phyloP scores from a whole-genome alignment of 768 basidiomycete species.

The Termitomyces sp. region DNA sequence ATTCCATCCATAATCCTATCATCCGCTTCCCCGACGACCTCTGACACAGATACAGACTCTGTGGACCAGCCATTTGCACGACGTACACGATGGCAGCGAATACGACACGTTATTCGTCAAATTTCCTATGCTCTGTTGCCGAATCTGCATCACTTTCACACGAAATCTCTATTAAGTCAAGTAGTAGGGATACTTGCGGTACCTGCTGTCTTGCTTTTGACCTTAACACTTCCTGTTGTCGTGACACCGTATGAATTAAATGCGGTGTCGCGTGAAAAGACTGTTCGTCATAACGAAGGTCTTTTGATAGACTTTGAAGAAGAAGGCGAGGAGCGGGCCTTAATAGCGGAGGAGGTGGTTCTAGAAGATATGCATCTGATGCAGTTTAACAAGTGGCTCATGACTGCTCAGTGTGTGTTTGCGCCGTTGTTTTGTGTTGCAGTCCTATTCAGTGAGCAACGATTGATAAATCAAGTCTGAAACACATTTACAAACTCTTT shows the following conservation, averaged over 20 bases:
- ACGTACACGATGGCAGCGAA: conserved; percentile 37
- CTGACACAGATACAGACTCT: conserved; percentile 39
- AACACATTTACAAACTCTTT: conserved; percentile 3
- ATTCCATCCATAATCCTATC: conserved; percentile 58
- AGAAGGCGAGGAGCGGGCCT: conserved; percentile 62
- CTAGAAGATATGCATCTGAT: conserved; percentile 66
- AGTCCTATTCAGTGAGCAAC: conserved; percentile 72
- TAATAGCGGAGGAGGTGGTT: conserved; percentile 73
- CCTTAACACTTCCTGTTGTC: conserved; percentile 89
- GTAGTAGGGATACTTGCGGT: conserved; percentile 77
- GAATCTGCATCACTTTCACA: conserved; percentile 67
- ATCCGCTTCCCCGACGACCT: conserved; percentile 43
- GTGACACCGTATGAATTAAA: conserved; percentile 49
- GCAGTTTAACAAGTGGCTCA: conserved; percentile 77
- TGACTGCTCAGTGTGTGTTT: conserved; percentile 75
- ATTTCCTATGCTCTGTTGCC: conserved; percentile 76
- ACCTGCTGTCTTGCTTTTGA: conserved; percentile 82
- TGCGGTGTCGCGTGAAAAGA: conserved; percentile 36
- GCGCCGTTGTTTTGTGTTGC: conserved; percentile 76
- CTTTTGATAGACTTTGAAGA: conserved; percentile 70
- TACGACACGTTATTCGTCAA: conserved; percentile 31
- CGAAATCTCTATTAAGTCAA: conserved; percentile 68
- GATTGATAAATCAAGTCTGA: not conserved
- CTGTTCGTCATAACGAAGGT: conserved; percentile 29
- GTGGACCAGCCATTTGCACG: conserved; percentile 32